Base-by-base conservation (phyloP, 1,284 basidiomycete species). In the Volvariella surrecta region DNA sequence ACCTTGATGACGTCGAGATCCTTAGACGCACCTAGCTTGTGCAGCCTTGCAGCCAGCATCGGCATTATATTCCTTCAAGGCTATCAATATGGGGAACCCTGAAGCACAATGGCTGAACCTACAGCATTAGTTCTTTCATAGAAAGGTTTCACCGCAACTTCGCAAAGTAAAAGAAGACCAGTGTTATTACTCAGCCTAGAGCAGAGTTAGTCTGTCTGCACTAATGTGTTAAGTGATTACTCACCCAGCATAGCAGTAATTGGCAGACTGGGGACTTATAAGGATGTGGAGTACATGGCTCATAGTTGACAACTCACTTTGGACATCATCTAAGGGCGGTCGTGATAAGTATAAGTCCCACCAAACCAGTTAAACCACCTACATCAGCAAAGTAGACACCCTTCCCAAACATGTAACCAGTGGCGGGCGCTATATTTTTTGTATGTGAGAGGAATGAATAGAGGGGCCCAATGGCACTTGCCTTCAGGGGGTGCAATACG, bases 401-500 rank as follows among this genome's bases (percentile, higher is more conserved):
- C 59, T 82, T 82, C 42, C 79, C 79, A 52, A 82, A 82, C 79
- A 79, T 80, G 54, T 80, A 80, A 42, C 72, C 73, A 48, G 68
- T 73, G 15, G 70, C 72, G 44, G 74, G 74, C 20, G 74, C 73
- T 42, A 13, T 31, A 31, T 9, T 34, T 9, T 39, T 4, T 10
- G 4, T 6, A 28, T 11, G 11, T 21, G 13, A 17, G 9, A 37
- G n/a, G 13, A 9, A 21, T 39, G 10, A 16, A 7, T 40, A 28
- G 21, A 11, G 22, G 10, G 39, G 30, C 13, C 15, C 16, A n/a
- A 21, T 34, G 8, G 22, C 35, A 38, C 58, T 18, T 49, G 72
- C 70, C 76, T 67, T 83, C 79, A 4, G 79, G 79, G 24, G 80
- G 80, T 3, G 80, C 80, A 52, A 83, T 82, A 18, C 79, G 71